Base-by-base conservation (phyloP, 192 early-diverging fungal genomes). In the Podila epicladia region DNA sequence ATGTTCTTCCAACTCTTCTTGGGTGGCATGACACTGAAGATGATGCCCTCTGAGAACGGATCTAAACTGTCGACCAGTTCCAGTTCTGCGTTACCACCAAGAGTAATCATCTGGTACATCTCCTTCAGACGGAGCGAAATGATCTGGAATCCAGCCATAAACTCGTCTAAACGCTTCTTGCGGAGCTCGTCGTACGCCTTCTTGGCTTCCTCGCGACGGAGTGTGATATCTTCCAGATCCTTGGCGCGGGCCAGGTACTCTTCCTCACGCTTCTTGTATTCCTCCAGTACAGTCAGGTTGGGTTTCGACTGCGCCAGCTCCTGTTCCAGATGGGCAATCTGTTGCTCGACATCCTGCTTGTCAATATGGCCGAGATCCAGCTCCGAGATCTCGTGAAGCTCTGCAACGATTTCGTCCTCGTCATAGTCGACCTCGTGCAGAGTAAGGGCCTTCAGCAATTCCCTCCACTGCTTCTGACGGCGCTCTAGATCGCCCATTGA, bases 1-100 rank as follows among this genome's bases (percentile, higher is more conserved):
- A 99, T 99, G 86, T 99, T 98, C 80, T 98, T 99, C 98, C 98
- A 99, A 57, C 94, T 96, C 87, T 99, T 98, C 82, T 97, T 97
- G 60, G 98, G 98, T 26, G 98, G 98, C 98, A 99, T 98, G 9
- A 99, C 98, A 77, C 93, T 95, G 77, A 99, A 99, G 35, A 99
- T 89, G 50, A 99, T 93, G 31, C 98, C 98, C 82, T 99, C 98
- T 15, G 97, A 97, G 83, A 99, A 99, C 1, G 98, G 98, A 82
- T 99, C 98, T 85, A 99, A 83, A 75, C 89, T 92, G 72, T 99
- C 98, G 7, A 99, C 97, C 35, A 99, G 86, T 82, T 99, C 98
- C 35, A 99, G 87, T 84, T 99, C 98, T 1, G 98, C 97, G 76
- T 98, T 98, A 19, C 98, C 98, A 33, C 98, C 98, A 20, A 98